Evolutionary conservation across 345 rosid species (phyloP), one percentile per base, ranked within the genome.

Genomic region (Sisymbrium irio): DNA sequence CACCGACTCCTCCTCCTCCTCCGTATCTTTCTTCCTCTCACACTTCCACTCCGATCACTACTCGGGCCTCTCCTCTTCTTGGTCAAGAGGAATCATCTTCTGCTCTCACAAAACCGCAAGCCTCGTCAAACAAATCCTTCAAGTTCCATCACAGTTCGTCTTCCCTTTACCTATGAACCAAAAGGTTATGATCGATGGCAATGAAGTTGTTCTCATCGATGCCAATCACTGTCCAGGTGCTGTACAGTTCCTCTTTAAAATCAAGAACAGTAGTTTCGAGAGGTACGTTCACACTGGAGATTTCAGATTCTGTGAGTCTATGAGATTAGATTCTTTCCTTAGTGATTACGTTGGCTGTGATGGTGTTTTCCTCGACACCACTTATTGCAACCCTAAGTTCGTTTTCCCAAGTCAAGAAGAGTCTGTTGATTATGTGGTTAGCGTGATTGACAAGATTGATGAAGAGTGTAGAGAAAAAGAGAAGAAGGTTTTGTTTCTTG

Each of bases 151-250:
- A n/a, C n/a, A n/a, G n/a, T n/a, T n/a, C n/a, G n/a, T n/a, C n/a
- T n/a, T n/a, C n/a, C n/a, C n/a, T n/a, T 57, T 94, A 62, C 87
- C 90, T 6, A 20, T 85, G 62, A 72, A 80, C 0, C 68, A 80
- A 47, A 64, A 69, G 0, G 79, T 85, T 35, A 2, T 72, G 11
- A 69, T 94, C 47, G 97, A 94, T 69, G 95, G 93, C 9, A 79
- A 82, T 11, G 89, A 88, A 68, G 88, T 89, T 65, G 78, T 73
- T 3, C 74, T 94, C 4, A 35, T 94, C 13, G 96, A 87, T 13
- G 97, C 96, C 62, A 91, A 94, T 57, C 97, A 91, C 60, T 91
- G 97, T 76, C 98, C 97, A 1, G 97, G 97, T 1, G 95, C 97
- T 0, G 96, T 91, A 4, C 91, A 88, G 82, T 88, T 94, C 76